Evolutionary conservation across 805 yeast genomes (phyloP), one percentile per base, ranked within the genome.

Genomic region (Myxozyma melibiosi): DNA sequence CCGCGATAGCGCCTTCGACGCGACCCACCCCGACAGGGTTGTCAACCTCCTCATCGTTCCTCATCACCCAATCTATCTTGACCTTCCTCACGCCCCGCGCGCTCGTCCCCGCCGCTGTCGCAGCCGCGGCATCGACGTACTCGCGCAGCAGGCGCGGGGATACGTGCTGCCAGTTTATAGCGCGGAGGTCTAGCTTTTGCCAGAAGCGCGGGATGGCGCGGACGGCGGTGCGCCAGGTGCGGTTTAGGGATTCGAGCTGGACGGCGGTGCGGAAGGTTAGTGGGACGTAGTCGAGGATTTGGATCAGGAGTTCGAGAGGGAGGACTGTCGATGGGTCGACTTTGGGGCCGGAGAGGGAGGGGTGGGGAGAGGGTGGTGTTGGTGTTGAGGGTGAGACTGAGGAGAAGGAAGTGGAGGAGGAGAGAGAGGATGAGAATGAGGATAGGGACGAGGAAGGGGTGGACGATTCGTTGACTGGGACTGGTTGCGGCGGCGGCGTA

Each of bases 291-390:
- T 44, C 40, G 3, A 54, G 43, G n/a, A 54, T 48, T 18, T 35
- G 33, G 30, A 54, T 43, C 16, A 48, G 4, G 6, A 54, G 20
- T 35, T 54, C 58, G 11, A 44, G 43, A 27, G 58, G 58, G 11
- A 54, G 44, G 7, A 42, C 30, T 22, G 41, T n/a, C 20, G 58
- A 46, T n/a, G 58, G 58, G 16, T 54, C 58, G 14, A 46, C 33
- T n/a, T 22, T 16, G 13, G 5, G 24, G 18, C 25, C 41, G n/a
- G n/a, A n/a, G n/a, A n/a, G n/a, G n/a, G n/a, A n/a, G n/a, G n/a
- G n/a, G n/a, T n/a, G n/a, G n/a, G n/a, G n/a, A n/a, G n/a, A n/a
- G n/a, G n/a, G n/a, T n/a, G n/a, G n/a, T n/a, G n/a, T n/a, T n/a
- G n/a, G n/a, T n/a, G n/a, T n/a, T n/a, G n/a, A n/a, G n/a, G n/a